These are phyloP conservation scores for Sporobolomyces phaffii DNA, from an alignment of 768 basidiomycete genomes.

Conservation along the genomic window DNA sequence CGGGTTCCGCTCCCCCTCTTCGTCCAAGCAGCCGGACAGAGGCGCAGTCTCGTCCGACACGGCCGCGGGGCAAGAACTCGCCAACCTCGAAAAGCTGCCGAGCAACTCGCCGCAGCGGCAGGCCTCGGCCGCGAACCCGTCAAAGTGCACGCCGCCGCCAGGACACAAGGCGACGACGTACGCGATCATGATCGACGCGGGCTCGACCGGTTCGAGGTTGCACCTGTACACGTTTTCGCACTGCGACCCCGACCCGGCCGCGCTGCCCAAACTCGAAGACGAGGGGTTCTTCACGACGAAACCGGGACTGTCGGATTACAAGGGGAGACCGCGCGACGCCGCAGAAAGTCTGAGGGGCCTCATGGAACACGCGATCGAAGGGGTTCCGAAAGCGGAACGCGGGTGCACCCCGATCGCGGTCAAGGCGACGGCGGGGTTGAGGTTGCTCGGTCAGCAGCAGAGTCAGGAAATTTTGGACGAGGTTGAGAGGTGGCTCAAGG, in stretches of 20 bases:
- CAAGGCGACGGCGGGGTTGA: conserved; percentile 84
- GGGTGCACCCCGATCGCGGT: conserved; percentile 80
- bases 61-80: conserved; percentile 1
- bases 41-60: background rate
- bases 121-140: background rate
- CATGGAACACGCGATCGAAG: conserved; percentile 68
- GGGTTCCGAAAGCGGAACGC: conserved; percentile 63
- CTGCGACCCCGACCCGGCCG: conserved; percentile 44
- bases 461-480: conserved; percentile 67
- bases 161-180: conserved; percentile 55
- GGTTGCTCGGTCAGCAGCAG: conserved; percentile 61
- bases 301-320: conserved; percentile 69
- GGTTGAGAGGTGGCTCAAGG: conserved; percentile 58
- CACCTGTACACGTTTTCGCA: conserved; percentile 87
- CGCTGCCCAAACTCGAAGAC: conserved; percentile 75
- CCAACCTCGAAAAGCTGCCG: conserved; percentile 30
- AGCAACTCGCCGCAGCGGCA: conserved; percentile 29
- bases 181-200: conserved; percentile 96
- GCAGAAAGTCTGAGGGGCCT: conserved; percentile 72
- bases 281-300: conserved; percentile 80
- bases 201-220: conserved; percentile 92
- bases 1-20: background rate
- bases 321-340: conserved; percentile 59
- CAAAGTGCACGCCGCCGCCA: conserved; percentile 30
- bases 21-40: too few species aligned